Percentiles rank a stretch among this genome's conserved stretches.
phyloP scores from a whole-genome alignment of 2,329 filamentous ascomycete species.

The Penicillium sp. region DNA sequence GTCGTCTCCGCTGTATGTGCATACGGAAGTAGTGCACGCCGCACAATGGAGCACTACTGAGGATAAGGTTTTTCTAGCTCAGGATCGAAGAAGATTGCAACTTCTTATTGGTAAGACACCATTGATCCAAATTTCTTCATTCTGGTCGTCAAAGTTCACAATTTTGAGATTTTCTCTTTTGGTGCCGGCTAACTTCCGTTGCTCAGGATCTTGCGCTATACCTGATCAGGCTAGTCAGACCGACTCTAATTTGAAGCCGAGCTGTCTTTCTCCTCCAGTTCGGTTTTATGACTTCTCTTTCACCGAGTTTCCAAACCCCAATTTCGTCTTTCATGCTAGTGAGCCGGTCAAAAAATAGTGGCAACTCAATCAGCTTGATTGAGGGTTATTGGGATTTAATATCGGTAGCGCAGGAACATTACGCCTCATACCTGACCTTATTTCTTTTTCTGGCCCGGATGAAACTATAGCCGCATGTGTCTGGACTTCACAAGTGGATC shows the following conservation, averaged over 20 bases:
- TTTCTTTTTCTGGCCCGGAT: background rate
- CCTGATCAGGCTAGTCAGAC: background rate
- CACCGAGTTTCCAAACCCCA: background rate
- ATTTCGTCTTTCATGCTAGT: background rate
- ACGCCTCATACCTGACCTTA: background rate
- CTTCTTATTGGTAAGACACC: background rate
- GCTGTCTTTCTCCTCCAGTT: background rate
- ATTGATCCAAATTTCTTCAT: background rate
- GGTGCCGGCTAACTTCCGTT: background rate
- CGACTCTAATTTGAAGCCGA: background rate
- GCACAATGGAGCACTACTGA: background rate
- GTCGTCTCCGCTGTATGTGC: background rate
- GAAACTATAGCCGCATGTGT: background rate
- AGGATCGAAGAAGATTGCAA: background rate
- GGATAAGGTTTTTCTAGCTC: slow-evolving; percentile 3
- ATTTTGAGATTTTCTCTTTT: background rate
- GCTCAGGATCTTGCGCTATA: background rate
- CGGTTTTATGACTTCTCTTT: background rate
- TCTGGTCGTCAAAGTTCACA: background rate
- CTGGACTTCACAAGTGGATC: background rate
- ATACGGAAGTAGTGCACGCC: background rate
- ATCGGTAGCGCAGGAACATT: background rate
- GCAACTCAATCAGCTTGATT: background rate
- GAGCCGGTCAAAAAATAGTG: background rate
- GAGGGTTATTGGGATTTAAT: background rate